A percentile compares a stretch with the other conserved stretches of the same genome.
These are phyloP conservation scores for Lecanicillium sp. DNA, from an alignment of 2,329 filamentous ascomycete genomes.

Conservation along the genomic window DNA sequence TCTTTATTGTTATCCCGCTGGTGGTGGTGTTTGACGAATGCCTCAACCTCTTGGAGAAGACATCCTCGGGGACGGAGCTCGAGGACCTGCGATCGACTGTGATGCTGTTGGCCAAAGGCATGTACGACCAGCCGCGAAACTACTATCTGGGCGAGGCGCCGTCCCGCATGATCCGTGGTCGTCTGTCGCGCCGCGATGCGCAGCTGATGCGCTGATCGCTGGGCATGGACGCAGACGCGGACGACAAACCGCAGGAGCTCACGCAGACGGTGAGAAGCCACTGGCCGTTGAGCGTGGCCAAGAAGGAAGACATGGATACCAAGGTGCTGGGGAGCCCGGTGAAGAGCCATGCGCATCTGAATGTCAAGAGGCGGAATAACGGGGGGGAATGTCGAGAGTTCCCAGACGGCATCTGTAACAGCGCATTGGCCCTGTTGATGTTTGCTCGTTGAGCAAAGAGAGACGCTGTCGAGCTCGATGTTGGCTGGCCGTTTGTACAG, in stretches of 20 bases:
- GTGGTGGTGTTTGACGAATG: background rate
- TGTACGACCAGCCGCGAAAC: background rate
- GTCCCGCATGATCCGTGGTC: background rate
- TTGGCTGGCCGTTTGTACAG: no score
- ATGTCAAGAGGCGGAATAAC: background rate
- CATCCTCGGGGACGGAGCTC: background rate
- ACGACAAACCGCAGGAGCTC: background rate
- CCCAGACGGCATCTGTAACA: no score
- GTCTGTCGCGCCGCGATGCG: background rate
- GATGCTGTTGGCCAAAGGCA: background rate
- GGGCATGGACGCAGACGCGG: background rate
- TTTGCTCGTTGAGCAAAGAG: no score
- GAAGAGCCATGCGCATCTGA: background rate
- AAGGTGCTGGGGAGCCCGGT: background rate
- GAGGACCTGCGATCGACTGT: background rate
- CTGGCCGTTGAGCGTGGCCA: slow-evolving; percentile 2
- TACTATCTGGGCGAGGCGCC: background rate
- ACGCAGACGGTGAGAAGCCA: slow-evolving; percentile 1
- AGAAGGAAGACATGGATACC: background rate
- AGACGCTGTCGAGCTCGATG: no score
- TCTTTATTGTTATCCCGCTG: background rate
- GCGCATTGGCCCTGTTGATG: no score
- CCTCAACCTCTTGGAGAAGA: background rate
- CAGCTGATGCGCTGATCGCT: background rate
- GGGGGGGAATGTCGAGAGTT: no score